These are phyloP conservation scores for Peziza echinospora DNA, from an alignment of 495 filamentous ascomycete genomes.

Conservation along the genomic window DNA sequence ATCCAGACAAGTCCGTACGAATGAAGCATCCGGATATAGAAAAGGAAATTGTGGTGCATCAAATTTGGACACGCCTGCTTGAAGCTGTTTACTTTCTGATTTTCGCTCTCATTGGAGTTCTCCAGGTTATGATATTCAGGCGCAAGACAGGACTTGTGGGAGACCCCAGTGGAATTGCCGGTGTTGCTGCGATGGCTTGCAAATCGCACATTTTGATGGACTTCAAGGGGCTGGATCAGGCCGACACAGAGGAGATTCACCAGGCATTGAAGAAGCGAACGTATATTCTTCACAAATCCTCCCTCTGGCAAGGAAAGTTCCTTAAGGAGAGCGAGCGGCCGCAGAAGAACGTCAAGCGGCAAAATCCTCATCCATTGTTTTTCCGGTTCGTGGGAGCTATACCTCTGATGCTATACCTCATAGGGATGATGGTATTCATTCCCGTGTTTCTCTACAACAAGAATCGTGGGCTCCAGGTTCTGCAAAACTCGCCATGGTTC, in stretches of 20 bases:
- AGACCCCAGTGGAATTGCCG: conserved; percentile 53
- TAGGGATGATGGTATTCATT: conserved; percentile 28
- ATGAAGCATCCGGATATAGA: conserved; percentile 1
- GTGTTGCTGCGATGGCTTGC: conserved; percentile 52
- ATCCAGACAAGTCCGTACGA: conserved; percentile 24
- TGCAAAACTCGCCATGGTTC: conserved; percentile 40
- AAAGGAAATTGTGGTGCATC: conserved; percentile 32
- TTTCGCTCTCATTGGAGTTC: conserved; percentile 32
- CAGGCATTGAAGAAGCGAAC: conserved; percentile 37
- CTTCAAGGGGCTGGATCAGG: conserved; percentile 49
- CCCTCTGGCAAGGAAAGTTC: conserved; percentile 34
- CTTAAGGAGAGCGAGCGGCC: conserved; percentile 20
- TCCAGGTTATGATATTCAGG: conserved; percentile 31
- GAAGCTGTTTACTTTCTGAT: conserved; percentile 27
- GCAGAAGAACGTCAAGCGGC: conserved; percentile 24
- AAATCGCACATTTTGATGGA: conserved; percentile 50
- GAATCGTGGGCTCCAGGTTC: conserved; percentile 28
- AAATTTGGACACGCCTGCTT: conserved; percentile 39
- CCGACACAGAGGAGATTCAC: conserved; percentile 41
- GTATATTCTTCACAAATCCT: conserved; percentile 47
- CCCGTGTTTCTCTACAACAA: conserved; percentile 37
- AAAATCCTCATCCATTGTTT: conserved; percentile 49
- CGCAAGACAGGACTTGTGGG: conserved; percentile 41
- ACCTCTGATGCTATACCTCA: conserved; percentile 34
- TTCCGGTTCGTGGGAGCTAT: conserved; percentile 36